A percentile compares a stretch with the other conserved stretches of the same genome.
phyloP scores from a whole-genome alignment of 129 eudicot genomes.

The Flaveria linearis region DNA sequence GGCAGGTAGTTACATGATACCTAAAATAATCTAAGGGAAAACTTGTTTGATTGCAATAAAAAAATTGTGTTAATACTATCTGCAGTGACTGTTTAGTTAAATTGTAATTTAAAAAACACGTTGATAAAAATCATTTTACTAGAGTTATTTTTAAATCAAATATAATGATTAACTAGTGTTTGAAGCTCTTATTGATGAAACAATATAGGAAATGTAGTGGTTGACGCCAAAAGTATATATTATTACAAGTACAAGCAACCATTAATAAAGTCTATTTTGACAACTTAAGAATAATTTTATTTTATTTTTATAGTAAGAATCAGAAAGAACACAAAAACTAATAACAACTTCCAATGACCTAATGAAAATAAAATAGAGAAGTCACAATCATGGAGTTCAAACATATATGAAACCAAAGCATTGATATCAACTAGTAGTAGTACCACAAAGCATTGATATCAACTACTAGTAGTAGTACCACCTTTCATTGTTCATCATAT shows the following conservation, averaged over 20 bases:
- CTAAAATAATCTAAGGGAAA: too few species aligned
- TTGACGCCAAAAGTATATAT: not conserved
- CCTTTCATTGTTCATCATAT: not conserved
- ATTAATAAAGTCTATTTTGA: constrained; percentile 28
- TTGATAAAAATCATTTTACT: too few species aligned
- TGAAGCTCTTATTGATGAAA: too few species aligned
- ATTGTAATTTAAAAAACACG: too few species aligned
- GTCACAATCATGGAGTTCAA: constrained; percentile 31
- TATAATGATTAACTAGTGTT: too few species aligned
- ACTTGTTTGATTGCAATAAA: too few species aligned
- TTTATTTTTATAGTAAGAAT: not conserved
- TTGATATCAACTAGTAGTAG: constrained; percentile 29
- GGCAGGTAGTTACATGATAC: too few species aligned
- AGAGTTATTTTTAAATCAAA: too few species aligned
- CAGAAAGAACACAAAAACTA: not conserved
- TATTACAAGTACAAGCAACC: not conserved
- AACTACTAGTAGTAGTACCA: constrained; percentile 22
- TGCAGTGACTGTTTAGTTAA: too few species aligned
- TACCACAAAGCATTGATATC: constrained; percentile 32
- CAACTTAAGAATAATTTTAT: constrained; percentile 11
- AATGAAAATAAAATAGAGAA: constrained; percentile 8
- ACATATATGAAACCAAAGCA: constrained; percentile 28
- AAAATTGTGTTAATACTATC: too few species aligned
- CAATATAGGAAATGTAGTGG: too few species aligned
- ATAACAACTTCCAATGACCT: constrained; percentile 12